These are phyloP conservation scores for Blastomyces parvus DNA, from an alignment of 2,329 filamentous ascomycete species.

Conservation along the genomic window DNA sequence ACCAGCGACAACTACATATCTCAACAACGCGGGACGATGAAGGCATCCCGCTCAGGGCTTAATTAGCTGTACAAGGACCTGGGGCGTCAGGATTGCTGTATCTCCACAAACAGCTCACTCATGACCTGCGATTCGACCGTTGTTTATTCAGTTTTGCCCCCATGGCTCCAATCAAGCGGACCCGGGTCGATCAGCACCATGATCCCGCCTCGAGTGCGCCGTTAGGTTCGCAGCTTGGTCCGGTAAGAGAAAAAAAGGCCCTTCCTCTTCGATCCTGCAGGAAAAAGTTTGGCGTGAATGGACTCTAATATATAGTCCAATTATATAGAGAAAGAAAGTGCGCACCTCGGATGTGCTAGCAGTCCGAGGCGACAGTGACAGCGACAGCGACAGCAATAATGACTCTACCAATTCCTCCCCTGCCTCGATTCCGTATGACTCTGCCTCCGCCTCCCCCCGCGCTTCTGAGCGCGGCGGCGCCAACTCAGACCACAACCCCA, in stretches of 20 bases:
- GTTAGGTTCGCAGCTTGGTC: not conserved
- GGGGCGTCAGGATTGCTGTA: not conserved
- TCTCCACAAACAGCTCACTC: not conserved
- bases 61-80: not conserved
- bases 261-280: not conserved
- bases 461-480: not conserved
- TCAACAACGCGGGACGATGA: not conserved
- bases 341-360: slow-evolving; percentile 26
- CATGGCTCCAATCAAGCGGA: slow-evolving; percentile 11
- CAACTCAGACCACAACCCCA: slow-evolving; percentile 13
- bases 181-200: not conserved
- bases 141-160: not conserved
- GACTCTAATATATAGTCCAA: not conserved
- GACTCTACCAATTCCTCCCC: slow-evolving; percentile 14
- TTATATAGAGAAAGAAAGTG: slow-evolving; percentile 34
- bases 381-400: slow-evolving; percentile 23
- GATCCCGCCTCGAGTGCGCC: not conserved
- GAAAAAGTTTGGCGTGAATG: not conserved
- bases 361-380: slow-evolving; percentile 18
- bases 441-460: not conserved
- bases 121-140: not conserved
- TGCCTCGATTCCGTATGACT: not conserved
- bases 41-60: not conserved
- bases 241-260: not conserved
- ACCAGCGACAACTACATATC: not conserved